phyloP scores from a whole-genome alignment of 225 moss, liverwort and hornwort genomes.

The Polytrichum commune region DNA sequence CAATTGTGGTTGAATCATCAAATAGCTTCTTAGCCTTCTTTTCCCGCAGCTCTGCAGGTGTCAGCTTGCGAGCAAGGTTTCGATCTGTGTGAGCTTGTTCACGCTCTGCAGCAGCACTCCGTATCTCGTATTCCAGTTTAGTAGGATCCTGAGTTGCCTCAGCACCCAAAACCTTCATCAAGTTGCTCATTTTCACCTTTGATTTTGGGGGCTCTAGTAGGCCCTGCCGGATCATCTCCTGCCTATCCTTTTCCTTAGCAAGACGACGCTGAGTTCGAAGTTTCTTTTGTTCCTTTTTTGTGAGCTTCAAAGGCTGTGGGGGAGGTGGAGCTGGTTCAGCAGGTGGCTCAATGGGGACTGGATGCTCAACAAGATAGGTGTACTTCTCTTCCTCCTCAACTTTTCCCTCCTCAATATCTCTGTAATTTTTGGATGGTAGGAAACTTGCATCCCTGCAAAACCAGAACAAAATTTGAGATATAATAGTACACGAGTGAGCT shows the following conservation, averaged over 20 bases:
- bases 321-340: constrained; percentile 90
- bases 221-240: constrained; percentile 99
- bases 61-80: constrained; percentile 90
- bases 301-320: constrained; percentile 85
- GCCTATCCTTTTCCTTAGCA: constrained; percentile 95
- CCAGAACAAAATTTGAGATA: neutral
- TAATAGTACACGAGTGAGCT: neutral
- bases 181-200: constrained; percentile 99
- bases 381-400: constrained; percentile 55
- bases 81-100: constrained; percentile 96
- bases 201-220: constrained; percentile 92
- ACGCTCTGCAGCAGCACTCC: constrained; percentile 94
- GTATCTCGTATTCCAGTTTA: constrained; percentile 82
- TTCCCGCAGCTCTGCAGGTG: constrained; percentile 87
- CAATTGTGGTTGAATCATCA: constrained; percentile 74
- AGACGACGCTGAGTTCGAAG: constrained; percentile 91
- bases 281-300: constrained; percentile 97
- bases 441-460: constrained; percentile 66
- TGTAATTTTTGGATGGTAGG: constrained; percentile 68
- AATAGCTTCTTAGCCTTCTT: constrained; percentile 93
- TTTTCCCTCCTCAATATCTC: constrained; percentile 50
- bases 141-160: constrained; percentile 99
- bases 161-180: constrained; percentile 99
- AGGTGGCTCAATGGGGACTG: constrained; percentile 96
- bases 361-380: constrained; percentile 79